Evolutionary conservation across 2,329 filamentous ascomycete species (phyloP).

Genomic region (Alternaria brassicicola): DNA sequence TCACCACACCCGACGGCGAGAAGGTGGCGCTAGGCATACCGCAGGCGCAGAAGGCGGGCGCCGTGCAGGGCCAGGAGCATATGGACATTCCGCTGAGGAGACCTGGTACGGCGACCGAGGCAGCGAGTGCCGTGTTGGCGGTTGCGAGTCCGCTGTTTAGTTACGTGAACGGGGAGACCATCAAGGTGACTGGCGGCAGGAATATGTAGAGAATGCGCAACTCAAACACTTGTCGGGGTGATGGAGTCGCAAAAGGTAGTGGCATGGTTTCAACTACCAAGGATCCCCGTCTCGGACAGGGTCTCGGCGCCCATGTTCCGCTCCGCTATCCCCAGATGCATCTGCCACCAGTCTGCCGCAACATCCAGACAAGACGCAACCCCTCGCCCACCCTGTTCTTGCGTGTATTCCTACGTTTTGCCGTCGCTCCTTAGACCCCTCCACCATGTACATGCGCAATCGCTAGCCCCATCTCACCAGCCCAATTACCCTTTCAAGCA

Average conservation of each 20-base stretch:
- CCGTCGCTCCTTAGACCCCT: slow-evolving; percentile 24
- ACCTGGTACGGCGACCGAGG: slow-evolving; percentile 79
- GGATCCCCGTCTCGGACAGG: slow-evolving; percentile 11
- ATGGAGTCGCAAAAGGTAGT: not conserved
- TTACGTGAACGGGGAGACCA: slow-evolving; percentile 86
- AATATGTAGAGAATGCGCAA: slow-evolving; percentile 57
- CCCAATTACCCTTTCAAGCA: not conserved
- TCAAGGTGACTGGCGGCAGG: slow-evolving; percentile 81
- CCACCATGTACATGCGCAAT: slow-evolving; percentile 37
- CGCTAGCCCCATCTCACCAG: slow-evolving; percentile 23
- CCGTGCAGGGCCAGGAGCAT: slow-evolving; percentile 49
- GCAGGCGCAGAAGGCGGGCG: slow-evolving; percentile 50
- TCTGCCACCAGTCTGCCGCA: slow-evolving; percentile 11
- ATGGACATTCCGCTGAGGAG: slow-evolving; percentile 79
- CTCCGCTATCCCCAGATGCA: slow-evolving; percentile 26
- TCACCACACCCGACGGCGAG: slow-evolving; percentile 74
- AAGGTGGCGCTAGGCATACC: slow-evolving; percentile 53
- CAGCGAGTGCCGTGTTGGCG: slow-evolving; percentile 76
- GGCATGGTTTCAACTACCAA: slow-evolving; percentile 25
- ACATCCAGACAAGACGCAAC: slow-evolving; percentile 7
- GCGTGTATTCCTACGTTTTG: slow-evolving; percentile 9
- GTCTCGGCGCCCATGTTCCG: slow-evolving; percentile 23
- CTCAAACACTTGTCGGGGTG: slow-evolving; percentile 17
- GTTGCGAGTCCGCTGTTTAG: slow-evolving; percentile 82
- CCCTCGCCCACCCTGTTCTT: slow-evolving; percentile 11